Percentiles rank a stretch among this genome's conserved stretches.
These are phyloP conservation scores for Sphaceloma murrayae DNA, from an alignment of 2,329 filamentous ascomycete genomes.

Conservation along the genomic window DNA sequence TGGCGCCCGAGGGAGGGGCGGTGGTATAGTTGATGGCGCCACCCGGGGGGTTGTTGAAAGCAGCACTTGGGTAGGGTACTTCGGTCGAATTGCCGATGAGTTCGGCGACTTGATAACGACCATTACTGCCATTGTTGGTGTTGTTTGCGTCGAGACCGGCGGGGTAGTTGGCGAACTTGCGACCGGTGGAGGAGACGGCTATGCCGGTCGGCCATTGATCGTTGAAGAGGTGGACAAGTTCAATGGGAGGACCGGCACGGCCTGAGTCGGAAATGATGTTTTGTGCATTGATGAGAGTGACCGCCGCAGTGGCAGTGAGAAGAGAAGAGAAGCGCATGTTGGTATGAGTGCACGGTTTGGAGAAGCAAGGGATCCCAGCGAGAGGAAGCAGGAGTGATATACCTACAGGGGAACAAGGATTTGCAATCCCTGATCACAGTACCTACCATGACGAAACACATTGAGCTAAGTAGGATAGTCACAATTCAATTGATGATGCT, in stretches of 20 bases:
- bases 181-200: slow-evolving; percentile 42
- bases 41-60: slow-evolving; percentile 41
- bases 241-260: slow-evolving; percentile 35
- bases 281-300: not conserved
- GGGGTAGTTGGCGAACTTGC: slow-evolving; percentile 46
- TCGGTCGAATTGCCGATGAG: slow-evolving; percentile 37
- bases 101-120: slow-evolving; percentile 43
- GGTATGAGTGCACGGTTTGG: not conserved
- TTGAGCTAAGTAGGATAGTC: slow-evolving; percentile 5
- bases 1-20: slow-evolving; percentile 36
- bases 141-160: slow-evolving; percentile 41
- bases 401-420: slow-evolving; percentile 1
- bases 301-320: not conserved
- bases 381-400: not conserved
- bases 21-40: slow-evolving; percentile 45
- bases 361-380: not conserved
- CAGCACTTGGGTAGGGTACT: slow-evolving; percentile 34
- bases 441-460: slow-evolving; percentile 12
- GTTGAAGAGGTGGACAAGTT: slow-evolving; percentile 43
- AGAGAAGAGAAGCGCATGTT: slow-evolving; percentile 4
- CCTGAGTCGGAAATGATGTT: slow-evolving; percentile 29
- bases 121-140: slow-evolving; percentile 33
- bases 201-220: slow-evolving; percentile 44
- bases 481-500: not conserved
- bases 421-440: slow-evolving; percentile 5